phyloP scores from a whole-genome alignment of 306 rosid genomes.

The Neltuma alba region DNA sequence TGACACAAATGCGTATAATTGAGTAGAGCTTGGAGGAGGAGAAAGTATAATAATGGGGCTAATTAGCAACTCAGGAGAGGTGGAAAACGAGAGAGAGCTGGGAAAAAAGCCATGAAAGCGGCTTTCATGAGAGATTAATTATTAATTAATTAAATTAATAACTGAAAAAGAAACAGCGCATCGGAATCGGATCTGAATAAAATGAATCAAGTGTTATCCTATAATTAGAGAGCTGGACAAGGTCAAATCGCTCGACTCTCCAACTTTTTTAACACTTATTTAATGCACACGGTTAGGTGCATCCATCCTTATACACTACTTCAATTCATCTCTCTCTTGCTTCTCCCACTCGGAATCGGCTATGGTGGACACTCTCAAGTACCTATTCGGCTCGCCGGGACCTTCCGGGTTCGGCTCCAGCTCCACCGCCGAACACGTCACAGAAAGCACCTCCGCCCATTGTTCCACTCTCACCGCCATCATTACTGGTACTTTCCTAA shows the following conservation, averaged over 20 bases:
- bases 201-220: neutral
- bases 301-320: neutral
- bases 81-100: neutral
- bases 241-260: neutral
- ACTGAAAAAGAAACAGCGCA: neutral
- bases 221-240: neutral
- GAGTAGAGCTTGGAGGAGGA: neutral
- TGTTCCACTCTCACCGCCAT: conserved; percentile 77
- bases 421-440: conserved; percentile 83
- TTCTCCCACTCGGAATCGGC: neutral
- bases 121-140: too few species aligned
- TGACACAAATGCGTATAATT: neutral
- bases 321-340: neutral
- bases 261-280: neutral
- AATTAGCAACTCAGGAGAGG: neutral
- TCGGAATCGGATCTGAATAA: neutral
- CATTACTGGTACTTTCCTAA: conserved; percentile 62
- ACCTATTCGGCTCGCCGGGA: conserved; percentile 80
- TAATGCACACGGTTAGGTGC: neutral
- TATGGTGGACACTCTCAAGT: conserved; percentile 67
- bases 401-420: conserved; percentile 81
- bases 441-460: conserved; percentile 39
- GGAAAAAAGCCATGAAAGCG: neutral
- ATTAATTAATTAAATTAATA: neutral
- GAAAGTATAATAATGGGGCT: neutral